These are phyloP conservation scores for Cymbopogon flexuosus DNA, from an alignment of 202 grass and related monocot genomes.

Conservation along the genomic window DNA sequence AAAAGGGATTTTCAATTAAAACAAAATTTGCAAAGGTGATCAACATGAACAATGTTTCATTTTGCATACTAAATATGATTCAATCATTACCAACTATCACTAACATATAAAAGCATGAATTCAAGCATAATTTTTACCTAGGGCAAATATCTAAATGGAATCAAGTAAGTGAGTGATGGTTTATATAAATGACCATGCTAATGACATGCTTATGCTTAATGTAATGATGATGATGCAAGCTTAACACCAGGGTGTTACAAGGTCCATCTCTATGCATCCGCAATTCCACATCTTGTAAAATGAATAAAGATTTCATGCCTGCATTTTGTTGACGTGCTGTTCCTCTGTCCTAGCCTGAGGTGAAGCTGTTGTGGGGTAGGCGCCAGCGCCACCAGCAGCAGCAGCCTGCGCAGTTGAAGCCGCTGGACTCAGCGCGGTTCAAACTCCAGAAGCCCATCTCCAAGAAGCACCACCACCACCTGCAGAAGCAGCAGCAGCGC, in stretches of 20 bases:
- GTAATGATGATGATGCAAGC: too few species aligned
- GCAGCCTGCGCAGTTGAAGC: neutral
- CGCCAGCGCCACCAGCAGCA: neutral
- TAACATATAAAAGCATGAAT: too few species aligned
- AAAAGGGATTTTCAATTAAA: too few species aligned
- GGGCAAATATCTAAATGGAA: too few species aligned
- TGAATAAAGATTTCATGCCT: neutral
- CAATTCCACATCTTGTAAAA: neutral
- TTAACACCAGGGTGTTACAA: neutral
- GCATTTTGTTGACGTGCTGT: neutral
- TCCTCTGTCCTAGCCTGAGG: constrained; percentile 8
- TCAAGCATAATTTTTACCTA: too few species aligned
- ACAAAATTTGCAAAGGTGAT: too few species aligned
- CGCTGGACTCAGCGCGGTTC: constrained; percentile 38
- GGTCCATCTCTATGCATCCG: neutral
- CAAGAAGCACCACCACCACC: constrained; percentile 34
- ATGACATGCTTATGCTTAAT: too few species aligned
- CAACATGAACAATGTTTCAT: too few species aligned
- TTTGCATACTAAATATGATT: too few species aligned
- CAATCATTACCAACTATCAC: too few species aligned
- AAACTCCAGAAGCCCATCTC: constrained; percentile 53
- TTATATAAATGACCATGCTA: too few species aligned
- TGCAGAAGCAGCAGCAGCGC: constrained; percentile 9
- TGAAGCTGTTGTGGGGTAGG: constrained; percentile 1
- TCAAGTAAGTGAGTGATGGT: too few species aligned